Conservation (phyloP, 1,139 yeast species). For the Suhomyces atakaporum region DNA sequence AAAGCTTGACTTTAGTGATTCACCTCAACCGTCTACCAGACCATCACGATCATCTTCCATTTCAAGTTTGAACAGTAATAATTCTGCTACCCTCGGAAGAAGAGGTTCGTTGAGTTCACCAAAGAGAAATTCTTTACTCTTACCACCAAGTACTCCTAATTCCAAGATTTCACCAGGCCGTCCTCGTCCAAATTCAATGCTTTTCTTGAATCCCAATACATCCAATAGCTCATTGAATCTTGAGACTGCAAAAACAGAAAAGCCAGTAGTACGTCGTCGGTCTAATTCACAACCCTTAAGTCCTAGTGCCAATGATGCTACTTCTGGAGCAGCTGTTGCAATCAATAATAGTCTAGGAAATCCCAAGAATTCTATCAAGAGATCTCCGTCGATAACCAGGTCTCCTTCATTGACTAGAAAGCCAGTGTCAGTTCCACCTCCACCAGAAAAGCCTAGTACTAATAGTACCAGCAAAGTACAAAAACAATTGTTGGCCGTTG, state of each 20-base stretch:
- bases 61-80: slow-evolving; percentile 19
- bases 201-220: slow-evolving; percentile 27
- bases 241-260: slow-evolving; percentile 11
- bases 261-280: slow-evolving; percentile 30
- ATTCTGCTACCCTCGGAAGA: slow-evolving; percentile 16
- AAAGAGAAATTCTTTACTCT: slow-evolving; percentile 19
- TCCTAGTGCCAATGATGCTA: slow-evolving; percentile 19
- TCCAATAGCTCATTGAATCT: slow-evolving; percentile 20
- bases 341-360: slow-evolving; percentile 16
- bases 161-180: slow-evolving; percentile 12
- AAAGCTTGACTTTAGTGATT: slow-evolving; percentile 21
- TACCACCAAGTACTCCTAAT: slow-evolving; percentile 12
- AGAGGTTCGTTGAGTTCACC: slow-evolving; percentile 24
- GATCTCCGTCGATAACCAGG: slow-evolving; percentile 19
- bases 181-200: slow-evolving; percentile 31
- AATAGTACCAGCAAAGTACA: slow-evolving; percentile 15
- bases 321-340: slow-evolving; percentile 43
- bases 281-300: slow-evolving; percentile 43
- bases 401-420: slow-evolving; percentile 18
- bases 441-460: no score
- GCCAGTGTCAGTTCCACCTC: slow-evolving; percentile 3
- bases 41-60: slow-evolving; percentile 28
- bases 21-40: slow-evolving; percentile 17
- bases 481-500: slow-evolving; percentile 23
- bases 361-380: slow-evolving; percentile 7